Conservation (phyloP, 306 rosid genomes). For the Phaseolus lunatus region DNA sequence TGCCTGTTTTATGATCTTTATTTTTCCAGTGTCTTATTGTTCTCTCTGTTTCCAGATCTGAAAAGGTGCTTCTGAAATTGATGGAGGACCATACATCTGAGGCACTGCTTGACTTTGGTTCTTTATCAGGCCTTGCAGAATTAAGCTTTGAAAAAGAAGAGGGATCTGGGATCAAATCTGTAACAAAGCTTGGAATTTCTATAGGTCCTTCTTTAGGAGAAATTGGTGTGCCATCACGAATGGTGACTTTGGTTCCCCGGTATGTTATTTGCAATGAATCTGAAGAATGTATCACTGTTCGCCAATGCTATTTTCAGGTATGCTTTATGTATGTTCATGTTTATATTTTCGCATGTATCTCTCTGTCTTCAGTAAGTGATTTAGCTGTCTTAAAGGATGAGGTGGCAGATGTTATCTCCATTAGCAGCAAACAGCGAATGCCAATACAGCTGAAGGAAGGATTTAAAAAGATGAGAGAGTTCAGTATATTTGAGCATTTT, state of each 20-base stretch:
- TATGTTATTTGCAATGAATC: conserved; percentile 84
- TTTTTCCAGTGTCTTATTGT: conserved; percentile 38
- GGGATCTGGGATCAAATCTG: conserved; percentile 63
- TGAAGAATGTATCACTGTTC: conserved; percentile 63
- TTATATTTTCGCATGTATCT: conserved; percentile 25
- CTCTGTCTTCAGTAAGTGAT: conserved; percentile 26
- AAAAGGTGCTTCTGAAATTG: conserved; percentile 70
- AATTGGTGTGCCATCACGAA: conserved; percentile 76
- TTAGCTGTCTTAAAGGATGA: conserved; percentile 69
- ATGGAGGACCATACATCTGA: conserved; percentile 72
- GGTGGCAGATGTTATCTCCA: conserved; percentile 57
- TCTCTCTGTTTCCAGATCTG: conserved; percentile 61
- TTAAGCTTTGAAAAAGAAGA: conserved; percentile 70
- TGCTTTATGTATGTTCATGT: conserved; percentile 29
- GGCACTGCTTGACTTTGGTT: conserved; percentile 75
- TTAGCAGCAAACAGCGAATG: conserved; percentile 67
- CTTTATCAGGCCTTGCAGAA: conserved; percentile 92
- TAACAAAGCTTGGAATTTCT: conserved; percentile 84
- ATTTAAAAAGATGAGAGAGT: conserved; percentile 62
- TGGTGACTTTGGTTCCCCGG: conserved; percentile 87
- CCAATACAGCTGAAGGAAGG: conserved; percentile 71
- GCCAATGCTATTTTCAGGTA: conserved; percentile 91
- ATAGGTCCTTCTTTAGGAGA: conserved; percentile 66
- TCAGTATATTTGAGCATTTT: conserved; percentile 74
- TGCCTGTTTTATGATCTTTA: conserved; percentile 40